Conservation (phyloP, 805 yeast genomes). For the Wilhelminamyces savonicus region DNA sequence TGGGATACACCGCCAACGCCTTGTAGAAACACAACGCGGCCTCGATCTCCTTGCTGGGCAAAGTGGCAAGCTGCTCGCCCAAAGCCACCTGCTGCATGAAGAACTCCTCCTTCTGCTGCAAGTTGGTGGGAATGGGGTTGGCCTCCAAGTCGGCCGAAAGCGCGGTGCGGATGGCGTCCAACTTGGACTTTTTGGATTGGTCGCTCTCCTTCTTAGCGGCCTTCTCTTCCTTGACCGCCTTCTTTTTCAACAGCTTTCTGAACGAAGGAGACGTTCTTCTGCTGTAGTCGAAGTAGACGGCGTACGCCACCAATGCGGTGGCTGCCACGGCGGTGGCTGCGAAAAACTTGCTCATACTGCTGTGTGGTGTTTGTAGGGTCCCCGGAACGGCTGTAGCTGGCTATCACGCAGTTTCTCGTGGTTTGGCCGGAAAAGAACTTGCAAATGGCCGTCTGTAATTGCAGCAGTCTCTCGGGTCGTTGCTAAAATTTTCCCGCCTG, state of each 20-base stretch:
- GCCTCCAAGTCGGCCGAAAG: slow-evolving; percentile 58
- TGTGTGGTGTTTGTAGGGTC: too few relatives aligned
- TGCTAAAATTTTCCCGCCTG: too few relatives aligned
- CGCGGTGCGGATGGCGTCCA: slow-evolving; percentile 54
- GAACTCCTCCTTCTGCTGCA: slow-evolving; percentile 64
- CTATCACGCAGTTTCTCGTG: too few relatives aligned
- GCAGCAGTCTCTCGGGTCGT: too few relatives aligned
- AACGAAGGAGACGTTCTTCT: slow-evolving; percentile 80
- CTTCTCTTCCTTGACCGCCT: slow-evolving; percentile 56
- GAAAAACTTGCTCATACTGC: slow-evolving; percentile 20
- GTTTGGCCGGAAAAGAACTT: too few relatives aligned
- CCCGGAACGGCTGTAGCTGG: too few relatives aligned
- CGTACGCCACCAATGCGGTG: slow-evolving; percentile 63
- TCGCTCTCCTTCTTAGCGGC: slow-evolving; percentile 48
- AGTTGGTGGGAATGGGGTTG: slow-evolving; percentile 71
- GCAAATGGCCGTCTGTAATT: too few relatives aligned
- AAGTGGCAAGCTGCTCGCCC: slow-evolving; percentile 75
- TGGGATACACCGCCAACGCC: slow-evolving; percentile 89
- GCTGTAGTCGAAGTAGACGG: slow-evolving; percentile 84
- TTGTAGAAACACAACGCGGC: slow-evolving; percentile 91
- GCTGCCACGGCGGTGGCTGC: slow-evolving; percentile 41
- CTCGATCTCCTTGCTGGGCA: slow-evolving; percentile 64
- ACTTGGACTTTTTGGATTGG: slow-evolving; percentile 53
- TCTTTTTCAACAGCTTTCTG: slow-evolving; percentile 67
- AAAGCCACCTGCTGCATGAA: slow-evolving; percentile 78